Percentiles rank a stretch among this genome's conserved stretches.
phyloP scores from a whole-genome alignment of 257 asterid species.

The Thymus mandschuricus region DNA sequence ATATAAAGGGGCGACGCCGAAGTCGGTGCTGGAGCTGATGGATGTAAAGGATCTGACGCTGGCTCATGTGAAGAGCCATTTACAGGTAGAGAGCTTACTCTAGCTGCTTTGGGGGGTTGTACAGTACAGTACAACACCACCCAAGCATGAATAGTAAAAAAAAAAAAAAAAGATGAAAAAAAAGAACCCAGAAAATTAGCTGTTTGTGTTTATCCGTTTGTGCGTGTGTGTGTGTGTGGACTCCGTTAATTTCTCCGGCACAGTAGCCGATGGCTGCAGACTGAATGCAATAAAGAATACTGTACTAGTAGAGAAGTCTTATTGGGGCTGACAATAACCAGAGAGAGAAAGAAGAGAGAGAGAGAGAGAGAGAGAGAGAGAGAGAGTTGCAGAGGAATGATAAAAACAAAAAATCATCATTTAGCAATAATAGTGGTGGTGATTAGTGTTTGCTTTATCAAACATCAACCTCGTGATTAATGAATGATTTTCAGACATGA shows the following conservation, averaged over 20 bases:
- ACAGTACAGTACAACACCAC: neutral
- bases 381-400: slow-evolving; percentile 21
- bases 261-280: slow-evolving; percentile 76
- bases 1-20: slow-evolving; percentile 85
- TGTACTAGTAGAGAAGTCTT: slow-evolving; percentile 37
- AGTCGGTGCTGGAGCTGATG: slow-evolving; percentile 91
- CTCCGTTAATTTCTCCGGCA: slow-evolving; percentile 73
- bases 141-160: neutral
- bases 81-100: slow-evolving; percentile 55
- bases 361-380: slow-evolving; percentile 28
- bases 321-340: slow-evolving; percentile 39
- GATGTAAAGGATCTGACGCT: slow-evolving; percentile 94
- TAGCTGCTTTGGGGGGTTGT: neutral
- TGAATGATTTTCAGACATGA: slow-evolving; percentile 50
- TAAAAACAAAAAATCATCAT: slow-evolving; percentile 67
- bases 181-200: slow-evolving; percentile 5
- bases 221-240: slow-evolving; percentile 38
- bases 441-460: slow-evolving; percentile 53
- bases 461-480: slow-evolving; percentile 84
- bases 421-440: slow-evolving; percentile 68
- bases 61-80: slow-evolving; percentile 92
- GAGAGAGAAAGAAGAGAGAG: slow-evolving; percentile 25
- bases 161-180: neutral
- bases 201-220: slow-evolving; percentile 23
- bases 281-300: slow-evolving; percentile 52